Base-by-base conservation (phyloP, 1,139 yeast species). In the Diutina ranongensis region DNA sequence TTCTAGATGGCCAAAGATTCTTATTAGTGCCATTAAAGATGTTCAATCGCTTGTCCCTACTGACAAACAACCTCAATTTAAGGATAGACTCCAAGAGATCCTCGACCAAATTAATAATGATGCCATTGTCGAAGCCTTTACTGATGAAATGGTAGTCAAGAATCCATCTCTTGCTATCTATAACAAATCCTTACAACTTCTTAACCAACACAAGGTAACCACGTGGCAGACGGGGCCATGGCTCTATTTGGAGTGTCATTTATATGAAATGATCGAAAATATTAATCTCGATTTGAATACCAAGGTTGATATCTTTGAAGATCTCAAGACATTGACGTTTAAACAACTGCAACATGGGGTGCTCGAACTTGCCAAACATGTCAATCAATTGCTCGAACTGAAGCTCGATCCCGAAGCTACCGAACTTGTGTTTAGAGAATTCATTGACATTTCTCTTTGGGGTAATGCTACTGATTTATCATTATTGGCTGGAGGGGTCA, bases 381-480 rank as follows among this genome's bases (percentile, higher is more conserved):
- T 83, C 15, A 60, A 67, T 47, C 71, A 72, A 48, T 61, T 83
- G 52, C 54, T 49, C 49, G 51, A 56, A 13, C 55, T 55, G 13
- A 54, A 56, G 16, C 51, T 63, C n/a, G 74, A 71, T 49, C 52
- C 56, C 3, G 78, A 74, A n/a, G 64, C 74, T 0, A 64, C 83
- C 51, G 60, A 71, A 50, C 57, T 76, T n/a, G 62, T 80, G 45
- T 83, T 83, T 63, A 72, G 72, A 51, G 98, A 94, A 59, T 85
- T 88, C 55, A 65, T 84, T 44, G 96, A 88, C 57, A 78, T 92
- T 50, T 85, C 97, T 0, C 68, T 92, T 49, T 92, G 98, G 98
- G 99, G 99, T 21, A 92, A 92, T 62, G 97, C 97, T 21, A 87
- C 97, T 5, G 99, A 92, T 63, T 72, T 92, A 57, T 87, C 97